Evolutionary conservation across 306 rosid genomes (phyloP).

Genomic region (Cicer bijugum): DNA sequence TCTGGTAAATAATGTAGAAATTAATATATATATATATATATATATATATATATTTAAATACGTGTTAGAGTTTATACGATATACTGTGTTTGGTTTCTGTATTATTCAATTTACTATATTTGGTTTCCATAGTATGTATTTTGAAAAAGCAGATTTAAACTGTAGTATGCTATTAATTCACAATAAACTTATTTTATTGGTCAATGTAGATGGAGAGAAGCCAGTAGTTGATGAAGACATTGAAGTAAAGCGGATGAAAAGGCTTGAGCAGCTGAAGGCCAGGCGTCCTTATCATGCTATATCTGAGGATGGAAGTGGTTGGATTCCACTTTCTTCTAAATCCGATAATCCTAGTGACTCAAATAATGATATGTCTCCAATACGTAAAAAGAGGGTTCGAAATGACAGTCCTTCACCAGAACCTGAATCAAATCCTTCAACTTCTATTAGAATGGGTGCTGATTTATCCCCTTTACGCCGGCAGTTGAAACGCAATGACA

Average conservation of each 20-base stretch:
- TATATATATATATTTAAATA: neutral
- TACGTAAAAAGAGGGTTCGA: conserved; percentile 56
- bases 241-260: conserved; percentile 86
- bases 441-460: conserved; percentile 40
- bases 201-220: conserved; percentile 64
- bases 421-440: conserved; percentile 47
- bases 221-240: conserved; percentile 80
- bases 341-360: conserved; percentile 36
- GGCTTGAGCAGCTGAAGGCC: conserved; percentile 78
- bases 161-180: neutral
- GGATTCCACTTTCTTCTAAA: conserved; percentile 73
- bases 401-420: conserved; percentile 70
- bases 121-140: neutral
- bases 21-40: neutral
- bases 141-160: neutral
- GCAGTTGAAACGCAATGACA: conserved; percentile 45
- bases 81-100: conserved; percentile 19
- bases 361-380: conserved; percentile 67
- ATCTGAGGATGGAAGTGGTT: conserved; percentile 96
- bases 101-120: neutral
- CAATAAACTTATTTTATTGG: conserved; percentile 9
- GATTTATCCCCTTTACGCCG: conserved; percentile 59
- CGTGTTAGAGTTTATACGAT: neutral
- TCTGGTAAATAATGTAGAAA: conserved; percentile 50
- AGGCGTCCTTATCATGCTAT: conserved; percentile 66